These are phyloP conservation scores for Starmerella bacillaris DNA, from an alignment of 805 yeast genomes.

Conservation along the genomic window DNA sequence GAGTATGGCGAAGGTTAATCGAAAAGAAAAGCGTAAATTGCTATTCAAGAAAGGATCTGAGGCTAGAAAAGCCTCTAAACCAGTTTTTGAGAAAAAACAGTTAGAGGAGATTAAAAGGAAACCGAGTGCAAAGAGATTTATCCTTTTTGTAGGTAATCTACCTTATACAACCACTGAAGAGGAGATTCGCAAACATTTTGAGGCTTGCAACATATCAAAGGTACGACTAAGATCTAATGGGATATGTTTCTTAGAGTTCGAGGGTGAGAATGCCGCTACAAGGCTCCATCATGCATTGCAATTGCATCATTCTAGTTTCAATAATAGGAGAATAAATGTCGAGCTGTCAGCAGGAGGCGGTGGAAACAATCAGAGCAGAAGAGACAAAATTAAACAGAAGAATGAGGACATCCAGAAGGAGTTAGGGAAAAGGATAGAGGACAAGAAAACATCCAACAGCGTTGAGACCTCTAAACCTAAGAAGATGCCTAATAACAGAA, in stretches of 20 bases:
- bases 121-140: slow-evolving; percentile 41
- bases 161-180: slow-evolving; percentile 52
- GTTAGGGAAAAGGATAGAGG: slow-evolving; percentile 27
- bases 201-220: slow-evolving; percentile 46
- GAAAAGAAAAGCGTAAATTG: slow-evolving; percentile 20
- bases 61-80: slow-evolving; percentile 17
- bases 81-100: slow-evolving; percentile 12
- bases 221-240: slow-evolving; percentile 57
- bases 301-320: slow-evolving; percentile 58
- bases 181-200: slow-evolving; percentile 54
- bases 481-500: too few species aligned
- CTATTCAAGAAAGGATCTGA: slow-evolving; percentile 14
- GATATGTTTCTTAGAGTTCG: slow-evolving; percentile 80
- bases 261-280: slow-evolving; percentile 46
- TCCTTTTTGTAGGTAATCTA: slow-evolving; percentile 78
- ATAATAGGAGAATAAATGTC: slow-evolving; percentile 70
- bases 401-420: slow-evolving; percentile 60
- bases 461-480: neutral
- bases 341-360: slow-evolving; percentile 98
- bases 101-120: slow-evolving; percentile 34
- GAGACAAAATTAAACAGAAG: slow-evolving; percentile 55
- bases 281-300: slow-evolving; percentile 71
- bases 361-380: slow-evolving; percentile 51
- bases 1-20: slow-evolving; percentile 23
- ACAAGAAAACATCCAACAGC: neutral